Conservation (phyloP, 805 yeast species). For the Tetrapisispora arboricola region DNA sequence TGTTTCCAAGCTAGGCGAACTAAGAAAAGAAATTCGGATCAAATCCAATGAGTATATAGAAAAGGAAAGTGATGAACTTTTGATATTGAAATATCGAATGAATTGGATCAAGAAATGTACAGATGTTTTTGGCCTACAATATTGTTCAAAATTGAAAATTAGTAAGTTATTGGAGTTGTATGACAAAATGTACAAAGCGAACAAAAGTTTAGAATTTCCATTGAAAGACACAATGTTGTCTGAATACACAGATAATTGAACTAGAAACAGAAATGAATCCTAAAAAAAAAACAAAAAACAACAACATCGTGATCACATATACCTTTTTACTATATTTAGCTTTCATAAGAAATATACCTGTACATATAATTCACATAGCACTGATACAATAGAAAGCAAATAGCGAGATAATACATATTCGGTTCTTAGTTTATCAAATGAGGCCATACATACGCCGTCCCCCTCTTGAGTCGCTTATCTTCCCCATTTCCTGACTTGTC, state of each 20-base stretch:
- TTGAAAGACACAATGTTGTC: constrained; percentile 5
- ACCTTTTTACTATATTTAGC: too few relatives aligned
- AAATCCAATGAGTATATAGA: constrained; percentile 5
- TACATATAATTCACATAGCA: too few relatives aligned
- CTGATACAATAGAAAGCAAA: too few relatives aligned
- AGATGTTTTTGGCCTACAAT: constrained; percentile 20
- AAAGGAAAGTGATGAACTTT: not conserved
- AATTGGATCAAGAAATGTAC: constrained; percentile 25
- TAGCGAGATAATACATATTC: too few relatives aligned
- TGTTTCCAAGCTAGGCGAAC: constrained; percentile 17
- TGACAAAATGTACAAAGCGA: constrained; percentile 13
- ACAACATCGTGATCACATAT: not conserved
- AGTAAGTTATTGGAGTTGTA: constrained; percentile 14
- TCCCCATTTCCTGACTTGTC: too few relatives aligned
- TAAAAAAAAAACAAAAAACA: too few relatives aligned
- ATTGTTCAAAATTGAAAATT: constrained; percentile 20
- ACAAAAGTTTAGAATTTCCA: constrained; percentile 11
- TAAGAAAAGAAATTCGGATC: constrained; percentile 16
- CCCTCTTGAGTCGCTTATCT: too few relatives aligned
- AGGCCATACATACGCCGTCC: too few relatives aligned
- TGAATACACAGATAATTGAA: constrained; percentile 1
- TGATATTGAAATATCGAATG: constrained; percentile 24
- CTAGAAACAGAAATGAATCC: too few relatives aligned
- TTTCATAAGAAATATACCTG: too few relatives aligned
- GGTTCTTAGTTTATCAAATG: too few relatives aligned